These are phyloP conservation scores for Neurospora hispaniola DNA, from an alignment of 495 filamentous ascomycete species.

Conservation along the genomic window DNA sequence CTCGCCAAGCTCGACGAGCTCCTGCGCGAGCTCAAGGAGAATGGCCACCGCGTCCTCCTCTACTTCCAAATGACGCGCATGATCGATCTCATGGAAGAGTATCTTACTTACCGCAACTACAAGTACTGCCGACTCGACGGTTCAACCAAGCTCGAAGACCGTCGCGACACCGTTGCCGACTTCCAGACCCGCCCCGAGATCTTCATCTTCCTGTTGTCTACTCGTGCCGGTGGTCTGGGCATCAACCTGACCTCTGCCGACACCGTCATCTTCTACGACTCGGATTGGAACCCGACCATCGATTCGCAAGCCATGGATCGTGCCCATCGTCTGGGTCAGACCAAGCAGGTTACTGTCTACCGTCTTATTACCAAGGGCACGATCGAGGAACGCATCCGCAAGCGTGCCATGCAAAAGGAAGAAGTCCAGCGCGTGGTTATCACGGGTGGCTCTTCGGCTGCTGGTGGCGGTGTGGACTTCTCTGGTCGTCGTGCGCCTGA, in stretches of 20 bases:
- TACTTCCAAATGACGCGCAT: conserved; percentile 99
- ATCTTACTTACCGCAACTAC: conserved; percentile 96
- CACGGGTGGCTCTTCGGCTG: conserved; percentile 59
- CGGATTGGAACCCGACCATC: conserved; percentile 98
- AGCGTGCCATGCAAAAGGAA: conserved; percentile 95
- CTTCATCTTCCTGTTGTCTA: conserved; percentile 92
- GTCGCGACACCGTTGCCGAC: conserved; percentile 90
- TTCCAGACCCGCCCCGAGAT: conserved; percentile 90
- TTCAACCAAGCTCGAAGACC: conserved; percentile 95
- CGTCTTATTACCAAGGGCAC: conserved; percentile 94
- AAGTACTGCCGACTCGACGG: conserved; percentile 95
- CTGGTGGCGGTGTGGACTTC: conserved; percentile 65
- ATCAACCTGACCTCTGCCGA: conserved; percentile 90
- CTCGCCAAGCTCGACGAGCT: conserved; percentile 85
- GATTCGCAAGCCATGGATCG: conserved; percentile 99
- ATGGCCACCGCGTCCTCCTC: conserved; percentile 87
- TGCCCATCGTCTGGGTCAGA: conserved; percentile 95
- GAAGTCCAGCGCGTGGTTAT: conserved; percentile 99
- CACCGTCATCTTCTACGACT: conserved; percentile 99
- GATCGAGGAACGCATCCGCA: conserved; percentile 97
- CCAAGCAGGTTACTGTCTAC: conserved; percentile 91
- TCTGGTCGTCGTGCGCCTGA: conserved; percentile 73
- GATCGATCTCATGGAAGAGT: conserved; percentile 99
- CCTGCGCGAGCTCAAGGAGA: conserved; percentile 77
- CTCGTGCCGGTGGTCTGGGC: conserved; percentile 91